phyloP scores from a whole-genome alignment of 306 rosid species.

The Pyrus betulifolia region DNA sequence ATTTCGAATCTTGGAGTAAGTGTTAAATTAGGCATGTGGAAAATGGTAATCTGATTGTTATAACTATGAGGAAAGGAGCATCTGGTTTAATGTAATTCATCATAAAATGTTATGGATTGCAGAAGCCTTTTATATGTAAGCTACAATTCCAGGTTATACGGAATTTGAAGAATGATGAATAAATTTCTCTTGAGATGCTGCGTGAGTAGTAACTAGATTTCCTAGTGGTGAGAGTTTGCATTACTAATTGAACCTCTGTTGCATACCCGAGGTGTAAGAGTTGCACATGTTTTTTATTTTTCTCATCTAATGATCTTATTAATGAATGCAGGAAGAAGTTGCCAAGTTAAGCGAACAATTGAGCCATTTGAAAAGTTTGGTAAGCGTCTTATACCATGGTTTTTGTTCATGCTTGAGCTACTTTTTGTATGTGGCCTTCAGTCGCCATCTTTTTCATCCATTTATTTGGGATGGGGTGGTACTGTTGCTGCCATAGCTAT shows the following conservation, averaged over 20 bases:
- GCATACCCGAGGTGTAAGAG: background rate
- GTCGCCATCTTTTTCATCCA: background rate
- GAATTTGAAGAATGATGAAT: background rate
- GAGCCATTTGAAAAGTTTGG: constrained; percentile 45
- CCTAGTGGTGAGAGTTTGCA: background rate
- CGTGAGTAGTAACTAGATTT: background rate
- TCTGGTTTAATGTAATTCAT: background rate
- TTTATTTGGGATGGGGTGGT: background rate
- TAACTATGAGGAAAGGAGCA: background rate
- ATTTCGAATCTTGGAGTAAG: background rate
- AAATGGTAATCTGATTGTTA: background rate
- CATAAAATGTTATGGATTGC: background rate
- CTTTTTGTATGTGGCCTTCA: background rate
- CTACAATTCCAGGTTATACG: background rate
- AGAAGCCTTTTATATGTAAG: background rate
- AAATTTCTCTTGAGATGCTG: background rate
- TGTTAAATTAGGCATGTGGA: background rate
- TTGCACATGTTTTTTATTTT: background rate
- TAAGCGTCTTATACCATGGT: constrained; percentile 30
- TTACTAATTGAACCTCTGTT: background rate
- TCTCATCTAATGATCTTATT: constrained; percentile 11
- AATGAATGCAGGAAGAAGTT: constrained; percentile 62
- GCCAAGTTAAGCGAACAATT: constrained; percentile 41
- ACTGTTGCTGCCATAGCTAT: background rate
- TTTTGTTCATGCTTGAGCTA: constrained; percentile 2